Base-by-base conservation (phyloP, 371 early-diverging fungal species). In the Mucor saturninus region DNA sequence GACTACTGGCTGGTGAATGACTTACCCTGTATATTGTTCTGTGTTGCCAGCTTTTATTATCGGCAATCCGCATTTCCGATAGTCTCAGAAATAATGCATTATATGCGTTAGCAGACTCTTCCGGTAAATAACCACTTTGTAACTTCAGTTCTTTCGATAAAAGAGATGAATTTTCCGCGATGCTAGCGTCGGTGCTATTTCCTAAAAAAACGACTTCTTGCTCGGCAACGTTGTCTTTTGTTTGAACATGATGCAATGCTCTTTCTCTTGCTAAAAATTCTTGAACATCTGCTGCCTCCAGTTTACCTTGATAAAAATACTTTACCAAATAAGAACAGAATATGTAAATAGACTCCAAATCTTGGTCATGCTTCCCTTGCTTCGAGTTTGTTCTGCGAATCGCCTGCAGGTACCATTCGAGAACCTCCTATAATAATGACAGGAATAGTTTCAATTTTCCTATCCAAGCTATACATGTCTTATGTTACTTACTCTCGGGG, bases 41-140 rank as follows among this genome's bases (percentile, higher is more conserved):
- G 61, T 91, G 92, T 31, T 90, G 89, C 86, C 86, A 86, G 13
- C 70, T 72, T 10, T 86, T 84, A 58, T 83, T 87, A 59, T 91
- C 91, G 1, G 72, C 56, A 21, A 65, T 61, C 32, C 81, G 71
- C 40, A 89, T 76, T 21, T 80, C 68, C 9, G 63, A 61, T 9
- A 91, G 61, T 14, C 80, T 80, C 3, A 77, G 67, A 28, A 79
- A 75, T 3, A 88, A 72, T 10, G 65, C 10, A 6, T 82, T 70
- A 62, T 78, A 88, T 0, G 79, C 84, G 15, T 59, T 50, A 4
- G 71, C 57, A 59, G 61, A 43, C 14, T 72, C 69, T 1, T 28
- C 4, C 15, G 71, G 50, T 8, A 72, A 52, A 49, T 69, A 56
- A 0, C 5, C 43, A 40, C 53, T 32, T n/a, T 50, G 31, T 21